A percentile compares a stretch with the other conserved stretches of the same genome.
Evolutionary conservation across 2,329 filamentous ascomycete species (phyloP).

Genomic region (Aureobasidium lini): DNA sequence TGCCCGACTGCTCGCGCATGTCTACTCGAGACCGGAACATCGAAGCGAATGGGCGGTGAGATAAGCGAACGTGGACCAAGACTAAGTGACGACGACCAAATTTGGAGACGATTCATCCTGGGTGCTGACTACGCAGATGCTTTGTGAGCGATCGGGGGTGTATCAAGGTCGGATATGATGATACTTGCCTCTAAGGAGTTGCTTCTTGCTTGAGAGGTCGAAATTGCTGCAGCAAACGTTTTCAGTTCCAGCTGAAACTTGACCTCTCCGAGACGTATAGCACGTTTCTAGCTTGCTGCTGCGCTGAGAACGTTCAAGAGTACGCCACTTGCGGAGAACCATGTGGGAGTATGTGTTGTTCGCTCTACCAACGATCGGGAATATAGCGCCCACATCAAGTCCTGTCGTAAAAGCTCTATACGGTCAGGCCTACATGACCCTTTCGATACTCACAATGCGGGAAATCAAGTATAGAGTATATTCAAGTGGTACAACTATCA

Average conservation of each 20-base stretch:
- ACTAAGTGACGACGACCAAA: not conserved
- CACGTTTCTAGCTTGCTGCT: not conserved
- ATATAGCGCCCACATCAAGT: not conserved
- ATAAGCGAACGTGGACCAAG: not conserved
- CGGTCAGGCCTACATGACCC: not conserved
- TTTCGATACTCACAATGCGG: not conserved
- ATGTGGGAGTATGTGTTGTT: not conserved
- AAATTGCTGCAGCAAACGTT: not conserved
- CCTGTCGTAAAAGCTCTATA: not conserved
- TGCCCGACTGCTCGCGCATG: conserved; percentile 2
- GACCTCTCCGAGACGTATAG: not conserved
- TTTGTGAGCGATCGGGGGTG: not conserved
- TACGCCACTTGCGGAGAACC: not conserved
- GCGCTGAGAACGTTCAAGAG: not conserved
- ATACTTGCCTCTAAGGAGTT: not conserved
- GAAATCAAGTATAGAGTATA: not conserved
- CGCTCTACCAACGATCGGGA: not conserved
- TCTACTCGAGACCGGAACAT: not conserved
- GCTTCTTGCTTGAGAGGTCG: not conserved
- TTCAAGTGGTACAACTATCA: not conserved
- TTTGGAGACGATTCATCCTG: conserved; percentile 5
- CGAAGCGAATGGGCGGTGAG: not conserved
- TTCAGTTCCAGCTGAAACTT: not conserved
- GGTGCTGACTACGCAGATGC: not conserved
- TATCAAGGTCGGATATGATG: not conserved